A percentile compares a stretch with the other conserved stretches of the same genome.
Conservation (phyloP, 768 basidiomycete species). For the Candolleomyces eurysporus region DNA sequence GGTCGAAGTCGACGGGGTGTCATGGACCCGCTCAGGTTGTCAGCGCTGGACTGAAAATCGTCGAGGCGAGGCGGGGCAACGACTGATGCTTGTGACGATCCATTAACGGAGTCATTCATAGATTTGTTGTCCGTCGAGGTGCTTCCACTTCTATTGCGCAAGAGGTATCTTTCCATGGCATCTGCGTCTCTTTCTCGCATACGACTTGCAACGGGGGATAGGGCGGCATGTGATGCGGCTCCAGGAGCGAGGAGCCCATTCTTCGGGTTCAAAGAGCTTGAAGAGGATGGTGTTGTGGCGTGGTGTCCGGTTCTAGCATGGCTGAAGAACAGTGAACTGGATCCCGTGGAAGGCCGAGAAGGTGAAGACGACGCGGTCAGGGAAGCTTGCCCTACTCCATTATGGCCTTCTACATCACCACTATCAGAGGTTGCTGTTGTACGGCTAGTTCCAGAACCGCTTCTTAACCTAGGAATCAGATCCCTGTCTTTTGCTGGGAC, state of each 20-base stretch:
- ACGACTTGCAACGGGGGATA: slow-evolving; percentile 78
- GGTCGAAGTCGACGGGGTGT: slow-evolving; percentile 66
- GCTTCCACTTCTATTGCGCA: slow-evolving; percentile 80
- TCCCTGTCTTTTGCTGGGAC: slow-evolving; percentile 46
- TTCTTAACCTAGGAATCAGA: slow-evolving; percentile 59
- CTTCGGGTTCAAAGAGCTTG: slow-evolving; percentile 18
- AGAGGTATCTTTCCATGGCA: slow-evolving; percentile 84
- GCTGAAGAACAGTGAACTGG: slow-evolving; percentile 39
- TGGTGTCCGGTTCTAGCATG: slow-evolving; percentile 26
- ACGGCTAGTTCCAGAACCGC: slow-evolving; percentile 78
- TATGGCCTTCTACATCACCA: slow-evolving; percentile 55
- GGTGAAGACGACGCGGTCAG: slow-evolving; percentile 61
- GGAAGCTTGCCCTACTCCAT: slow-evolving; percentile 44
- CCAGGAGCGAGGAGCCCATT: slow-evolving; percentile 31
- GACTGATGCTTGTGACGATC: slow-evolving; percentile 31
- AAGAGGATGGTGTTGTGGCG: slow-evolving; percentile 24
- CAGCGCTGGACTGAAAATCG: slow-evolving; percentile 47
- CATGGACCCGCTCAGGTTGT: slow-evolving; percentile 47
- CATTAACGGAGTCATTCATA: slow-evolving; percentile 47
- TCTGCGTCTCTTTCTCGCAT: slow-evolving; percentile 84
- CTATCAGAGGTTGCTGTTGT: slow-evolving; percentile 76
- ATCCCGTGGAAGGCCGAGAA: slow-evolving; percentile 51
- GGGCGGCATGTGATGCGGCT: slow-evolving; percentile 37
- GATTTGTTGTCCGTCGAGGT: slow-evolving; percentile 72
- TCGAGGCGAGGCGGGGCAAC: slow-evolving; percentile 56